Evolutionary conservation across 768 basidiomycete genomes (phyloP), one percentile per base, ranked within the genome.

Genomic region (Trichaptum fuscoviolaceum): DNA sequence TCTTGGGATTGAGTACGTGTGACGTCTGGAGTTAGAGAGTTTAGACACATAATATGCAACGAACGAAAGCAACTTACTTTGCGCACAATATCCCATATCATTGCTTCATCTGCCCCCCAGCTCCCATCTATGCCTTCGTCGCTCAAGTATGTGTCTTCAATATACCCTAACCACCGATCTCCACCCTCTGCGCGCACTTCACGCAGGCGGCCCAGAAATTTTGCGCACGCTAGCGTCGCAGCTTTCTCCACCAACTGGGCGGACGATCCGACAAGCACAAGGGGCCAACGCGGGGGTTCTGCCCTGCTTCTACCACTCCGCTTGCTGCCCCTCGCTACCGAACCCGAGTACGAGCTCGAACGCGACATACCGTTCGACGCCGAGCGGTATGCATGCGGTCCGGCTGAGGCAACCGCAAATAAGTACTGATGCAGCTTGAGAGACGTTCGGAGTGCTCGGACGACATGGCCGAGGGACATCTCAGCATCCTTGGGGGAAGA

Each of bases 41-140:
- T 20, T 26, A 17, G 15, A 58, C 26, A 24, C 52, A 52, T n/a
- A 58, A 20, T 20, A 52, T 52, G 42, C 42, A 52, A 52, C 15
- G 10, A 12, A 52, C 20, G 20, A 52, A 12, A 52, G 20, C 20
- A 52, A 12, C 66, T n/a, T 63, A 36, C 42, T 73, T 91, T 91
- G 58, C 81, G 81, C n/a, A 91, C 77, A 62, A 88, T 84, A 69
- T 91, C 89, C 86, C 85, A 86, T 2, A 92, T 78, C 57, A 90
- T 88, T 3, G 81, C 80, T 59, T 84, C 84, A 72, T 93, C 91
- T 3, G 42, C 12, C 12, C 42, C 42, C 42, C 42, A 52, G 42
- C 42, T 52, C 42, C 42, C 42, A 12, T 52, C 42, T 20, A 52
- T 52, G 15, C 42, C 42, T 71, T 86, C 88, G 0, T 82, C 75